These are phyloP conservation scores for Aureobasidium uvarum DNA, from an alignment of 2,329 filamentous ascomycete species.

Conservation along the genomic window DNA sequence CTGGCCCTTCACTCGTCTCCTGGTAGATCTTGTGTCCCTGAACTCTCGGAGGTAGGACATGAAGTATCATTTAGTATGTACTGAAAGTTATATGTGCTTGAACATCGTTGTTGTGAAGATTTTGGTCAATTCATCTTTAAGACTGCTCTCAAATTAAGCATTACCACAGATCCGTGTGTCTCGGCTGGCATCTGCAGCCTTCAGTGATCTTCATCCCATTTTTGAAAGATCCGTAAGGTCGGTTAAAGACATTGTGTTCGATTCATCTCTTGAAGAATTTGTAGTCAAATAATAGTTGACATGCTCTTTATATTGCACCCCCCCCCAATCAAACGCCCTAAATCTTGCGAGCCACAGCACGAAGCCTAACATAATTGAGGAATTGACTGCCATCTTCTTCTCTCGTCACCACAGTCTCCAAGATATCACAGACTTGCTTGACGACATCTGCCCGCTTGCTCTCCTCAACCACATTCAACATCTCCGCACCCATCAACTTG, in stretches of 20 bases:
- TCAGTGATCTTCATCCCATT: not conserved
- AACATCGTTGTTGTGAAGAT: not conserved
- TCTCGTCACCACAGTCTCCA: conserved; percentile 56
- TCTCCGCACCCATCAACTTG: conserved; percentile 59
- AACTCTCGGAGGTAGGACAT: not conserved
- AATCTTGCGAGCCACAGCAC: conserved; percentile 42
- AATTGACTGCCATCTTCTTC: conserved; percentile 57
- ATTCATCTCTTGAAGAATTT: too few species aligned
- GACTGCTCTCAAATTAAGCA: not conserved
- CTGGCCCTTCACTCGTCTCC: not conserved
- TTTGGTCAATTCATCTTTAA: not conserved
- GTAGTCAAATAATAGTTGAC: not conserved
- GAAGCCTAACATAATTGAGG: conserved; percentile 50
- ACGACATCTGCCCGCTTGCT: conserved; percentile 54
- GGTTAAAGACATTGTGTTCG: not conserved
- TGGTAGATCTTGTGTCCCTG: not conserved
- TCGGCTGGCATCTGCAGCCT: not conserved
- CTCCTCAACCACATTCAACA: conserved; percentile 56
- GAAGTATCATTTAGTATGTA: too few species aligned
- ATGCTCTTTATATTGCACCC: not conserved
- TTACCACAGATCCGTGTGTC: not conserved
- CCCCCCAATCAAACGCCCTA: not conserved
- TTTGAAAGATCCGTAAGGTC: not conserved
- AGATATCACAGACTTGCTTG: conserved; percentile 54
- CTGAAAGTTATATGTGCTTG: not conserved